Conservation (phyloP, 805 yeast species). For the Ogataea henricii region DNA sequence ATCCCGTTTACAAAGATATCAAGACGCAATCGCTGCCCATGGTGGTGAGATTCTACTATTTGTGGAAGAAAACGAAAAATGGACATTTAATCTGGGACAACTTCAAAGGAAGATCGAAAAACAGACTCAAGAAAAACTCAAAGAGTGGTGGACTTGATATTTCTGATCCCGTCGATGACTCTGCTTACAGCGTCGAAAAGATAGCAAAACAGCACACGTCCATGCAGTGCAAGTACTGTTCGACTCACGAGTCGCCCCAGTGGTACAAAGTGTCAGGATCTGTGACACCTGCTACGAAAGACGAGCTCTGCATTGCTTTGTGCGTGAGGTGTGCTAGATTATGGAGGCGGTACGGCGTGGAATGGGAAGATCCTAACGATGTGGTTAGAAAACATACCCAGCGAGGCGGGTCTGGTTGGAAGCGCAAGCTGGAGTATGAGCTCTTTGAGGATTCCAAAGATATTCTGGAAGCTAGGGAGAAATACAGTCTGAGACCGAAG, state of each 20-base stretch:
- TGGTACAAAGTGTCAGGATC: conserved; percentile 79
- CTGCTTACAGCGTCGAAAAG: conserved; percentile 63
- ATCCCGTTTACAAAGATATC: conserved; percentile 72
- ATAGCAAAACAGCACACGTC: conserved; percentile 39
- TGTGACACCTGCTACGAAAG: conserved; percentile 38
- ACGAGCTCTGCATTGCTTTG: conserved; percentile 53
- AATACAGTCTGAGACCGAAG: conserved; percentile 27
- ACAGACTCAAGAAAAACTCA: conserved; percentile 45
- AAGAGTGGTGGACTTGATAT: conserved; percentile 47
- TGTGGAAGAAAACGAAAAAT: conserved; percentile 84
- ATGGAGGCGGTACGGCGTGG: conserved; percentile 88
- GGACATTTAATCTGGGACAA: conserved; percentile 85
- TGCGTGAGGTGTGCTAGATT: conserved; percentile 86
- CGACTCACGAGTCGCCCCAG: conserved; percentile 50
- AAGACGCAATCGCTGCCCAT: conserved; percentile 70
- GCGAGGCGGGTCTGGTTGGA: conserved; percentile 55
- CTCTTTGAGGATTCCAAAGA: conserved; percentile 59
- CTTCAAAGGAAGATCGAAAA: conserved; percentile 68
- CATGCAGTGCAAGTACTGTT: conserved; percentile 75
- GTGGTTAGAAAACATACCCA: conserved; percentile 51
- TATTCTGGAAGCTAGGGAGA: conserved; percentile 52
- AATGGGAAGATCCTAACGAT: conserved; percentile 80
- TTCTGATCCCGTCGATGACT: conserved; percentile 64
- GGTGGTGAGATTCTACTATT: conserved; percentile 83
- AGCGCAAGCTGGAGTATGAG: conserved; percentile 66